phyloP scores from a whole-genome alignment of 2,329 filamentous ascomycete genomes.

The Talaromyces verruculosus region DNA sequence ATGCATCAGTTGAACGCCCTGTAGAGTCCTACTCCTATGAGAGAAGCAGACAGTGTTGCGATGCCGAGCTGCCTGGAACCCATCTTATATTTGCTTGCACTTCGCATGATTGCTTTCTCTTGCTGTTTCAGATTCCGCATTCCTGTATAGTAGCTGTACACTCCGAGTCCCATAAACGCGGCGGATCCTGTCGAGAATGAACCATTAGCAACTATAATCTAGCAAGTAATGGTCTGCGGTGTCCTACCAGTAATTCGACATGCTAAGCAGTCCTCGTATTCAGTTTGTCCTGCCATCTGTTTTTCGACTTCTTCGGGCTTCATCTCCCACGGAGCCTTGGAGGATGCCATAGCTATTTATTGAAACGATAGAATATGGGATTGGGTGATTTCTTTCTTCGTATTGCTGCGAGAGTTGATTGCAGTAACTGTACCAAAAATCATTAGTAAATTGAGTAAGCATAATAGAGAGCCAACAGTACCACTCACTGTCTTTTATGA shows the following conservation, averaged over 20 bases:
- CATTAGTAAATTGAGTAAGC: not conserved
- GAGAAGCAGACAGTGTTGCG: constrained; percentile 63
- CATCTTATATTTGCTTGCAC: constrained; percentile 71
- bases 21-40: constrained; percentile 71
- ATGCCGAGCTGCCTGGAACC: constrained; percentile 68
- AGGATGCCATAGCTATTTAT: constrained; percentile 40
- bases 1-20: constrained; percentile 58
- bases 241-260: constrained; percentile 70
- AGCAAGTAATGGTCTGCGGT: not conserved
- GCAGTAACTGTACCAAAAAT: not conserved
- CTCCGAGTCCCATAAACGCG: constrained; percentile 72
- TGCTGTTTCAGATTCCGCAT: constrained; percentile 69
- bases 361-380: not conserved
- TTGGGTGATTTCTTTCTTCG: constrained; percentile 3
- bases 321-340: constrained; percentile 51
- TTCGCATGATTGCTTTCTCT: constrained; percentile 61
- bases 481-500: not conserved
- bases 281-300: constrained; percentile 43
- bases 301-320: constrained; percentile 62
- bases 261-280: constrained; percentile 63
- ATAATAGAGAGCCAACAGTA: not conserved
- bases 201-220: constrained; percentile 3
- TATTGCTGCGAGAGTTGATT: not conserved
- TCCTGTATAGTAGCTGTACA: constrained; percentile 75
- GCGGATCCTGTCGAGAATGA: constrained; percentile 59